phyloP scores from a whole-genome alignment of 1,284 basidiomycete genomes.

The Hemileia vastatrix region DNA sequence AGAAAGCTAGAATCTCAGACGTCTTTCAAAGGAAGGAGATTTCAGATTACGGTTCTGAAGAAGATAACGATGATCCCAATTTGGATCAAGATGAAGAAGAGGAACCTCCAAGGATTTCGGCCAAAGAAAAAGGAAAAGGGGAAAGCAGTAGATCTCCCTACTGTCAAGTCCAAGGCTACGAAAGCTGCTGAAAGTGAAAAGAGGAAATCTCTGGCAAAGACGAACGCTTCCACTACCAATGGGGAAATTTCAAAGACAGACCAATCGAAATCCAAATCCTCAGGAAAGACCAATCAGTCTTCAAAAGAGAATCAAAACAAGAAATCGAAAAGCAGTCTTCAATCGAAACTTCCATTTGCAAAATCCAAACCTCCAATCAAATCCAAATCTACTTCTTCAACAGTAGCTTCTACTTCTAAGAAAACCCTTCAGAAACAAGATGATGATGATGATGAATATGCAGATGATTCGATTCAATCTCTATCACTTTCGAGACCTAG shows the following conservation, averaged over 20 bases:
- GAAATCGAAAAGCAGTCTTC: not conserved
- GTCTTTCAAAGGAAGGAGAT: not conserved
- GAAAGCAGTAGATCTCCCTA: not conserved
- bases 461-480: not conserved
- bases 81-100: not conserved
- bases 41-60: not conserved
- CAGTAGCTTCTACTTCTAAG: not conserved
- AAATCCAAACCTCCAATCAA: not conserved
- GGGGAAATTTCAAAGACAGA: too few relatives aligned
- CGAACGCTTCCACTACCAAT: not conserved
- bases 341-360: not conserved
- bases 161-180: not conserved
- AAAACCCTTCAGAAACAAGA: not conserved
- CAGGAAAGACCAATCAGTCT: too few relatives aligned
- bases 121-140: not conserved
- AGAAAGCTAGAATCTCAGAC: not conserved
- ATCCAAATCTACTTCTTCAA: not conserved
- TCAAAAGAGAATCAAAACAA: not conserved
- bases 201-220: not conserved
- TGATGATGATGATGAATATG: not conserved
- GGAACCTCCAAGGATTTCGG: not conserved
- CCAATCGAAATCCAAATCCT: too few relatives aligned
- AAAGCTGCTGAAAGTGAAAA: not conserved
- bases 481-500: not conserved
- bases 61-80: not conserved